Evolutionary conservation across 805 yeast species (phyloP), one percentile per base, ranked within the genome.

Genomic region (Wickerhamomyces chambardii): DNA sequence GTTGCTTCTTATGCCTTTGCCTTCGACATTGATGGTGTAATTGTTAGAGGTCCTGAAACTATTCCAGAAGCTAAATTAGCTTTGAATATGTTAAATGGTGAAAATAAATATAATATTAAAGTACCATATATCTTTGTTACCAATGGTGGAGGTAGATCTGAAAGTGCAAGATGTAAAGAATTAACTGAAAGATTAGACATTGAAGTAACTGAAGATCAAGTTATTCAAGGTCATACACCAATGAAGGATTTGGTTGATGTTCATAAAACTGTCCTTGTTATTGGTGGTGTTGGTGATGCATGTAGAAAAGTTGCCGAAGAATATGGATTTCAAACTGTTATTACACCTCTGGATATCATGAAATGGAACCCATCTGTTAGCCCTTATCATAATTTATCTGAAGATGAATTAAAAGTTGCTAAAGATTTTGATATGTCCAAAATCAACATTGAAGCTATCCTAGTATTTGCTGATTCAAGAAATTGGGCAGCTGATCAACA

Each of bases 401-500:
- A 78, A 37, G 90, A 81, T 44, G 92, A 84, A 52, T 53, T 65
- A 35, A 58, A 53, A 16, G 70, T 71, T 38, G 71, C 79, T 28
- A 47, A 47, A 21, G 63, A 63, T 36, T 73, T 68, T 34, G 94
- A 86, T 55, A 84, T 84, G 53, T 65, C 77, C 28, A 72, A 78
- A 53, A 64, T 72, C 28, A 58, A 68, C 16, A 82, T 86, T 42
- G 89, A 86, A 43, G 94, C 90, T 12, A 81, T 86, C 38, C 63
- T 86, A 53, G 95, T 85, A 31, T 86, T 86, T 65, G 95, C 95
- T 10, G 96, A 86, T 61, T 78, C 92, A 7, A 72, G 94, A 60
- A 86, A 84, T 53, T 84, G 94, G 94, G 95, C 95, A 30, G 86
- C 85, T 21, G 95, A 86, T 58, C 87, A 84, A 58, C 96, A 86